Conservation (phyloP, 2,329 filamentous ascomycete genomes). For the Arthrobotrys sinensis region DNA sequence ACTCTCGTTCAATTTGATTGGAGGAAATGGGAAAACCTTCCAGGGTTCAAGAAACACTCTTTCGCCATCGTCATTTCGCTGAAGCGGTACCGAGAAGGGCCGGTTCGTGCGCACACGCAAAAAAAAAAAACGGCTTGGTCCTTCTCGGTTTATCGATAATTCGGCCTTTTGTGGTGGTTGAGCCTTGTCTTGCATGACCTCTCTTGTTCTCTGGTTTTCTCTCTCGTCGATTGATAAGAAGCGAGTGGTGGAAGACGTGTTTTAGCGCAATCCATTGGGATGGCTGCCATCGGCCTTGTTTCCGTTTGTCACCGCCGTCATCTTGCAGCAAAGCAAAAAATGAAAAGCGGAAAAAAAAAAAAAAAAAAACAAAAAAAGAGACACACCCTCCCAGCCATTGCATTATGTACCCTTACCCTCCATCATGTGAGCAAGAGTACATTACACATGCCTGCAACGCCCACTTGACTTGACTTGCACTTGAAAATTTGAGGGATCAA, state of each 20-base stretch:
- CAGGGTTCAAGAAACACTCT: constrained; percentile 24
- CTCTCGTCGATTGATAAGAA: constrained; percentile 12
- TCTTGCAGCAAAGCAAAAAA: constrained; percentile 48
- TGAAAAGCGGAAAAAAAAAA: constrained; percentile 29
- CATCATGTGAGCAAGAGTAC: constrained; percentile 6
- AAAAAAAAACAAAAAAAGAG: not conserved
- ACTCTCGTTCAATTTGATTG: constrained; percentile 50
- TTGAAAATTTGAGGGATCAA: not conserved
- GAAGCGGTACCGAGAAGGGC: constrained; percentile 44
- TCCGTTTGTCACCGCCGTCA: constrained; percentile 60
- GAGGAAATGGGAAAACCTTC: constrained; percentile 17
- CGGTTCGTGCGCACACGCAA: constrained; percentile 36
- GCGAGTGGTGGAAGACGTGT: constrained; percentile 49
- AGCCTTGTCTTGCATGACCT: not conserved
- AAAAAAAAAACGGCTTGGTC: constrained; percentile 26
- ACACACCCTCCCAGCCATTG: constrained; percentile 5
- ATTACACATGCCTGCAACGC: not conserved
- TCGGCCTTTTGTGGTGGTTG: constrained; percentile 15
- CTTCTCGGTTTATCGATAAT: constrained; percentile 27
- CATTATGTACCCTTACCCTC: constrained; percentile 28
- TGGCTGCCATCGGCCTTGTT: constrained; percentile 29
- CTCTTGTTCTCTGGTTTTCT: constrained; percentile 6
- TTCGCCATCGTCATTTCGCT: constrained; percentile 13
- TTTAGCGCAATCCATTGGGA: constrained; percentile 43
- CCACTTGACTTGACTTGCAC: not conserved